Evolutionary conservation across 2,329 filamentous ascomycete genomes (phyloP), one percentile per base, ranked within the genome.

Genomic region (Scedosporium minutisporum): DNA sequence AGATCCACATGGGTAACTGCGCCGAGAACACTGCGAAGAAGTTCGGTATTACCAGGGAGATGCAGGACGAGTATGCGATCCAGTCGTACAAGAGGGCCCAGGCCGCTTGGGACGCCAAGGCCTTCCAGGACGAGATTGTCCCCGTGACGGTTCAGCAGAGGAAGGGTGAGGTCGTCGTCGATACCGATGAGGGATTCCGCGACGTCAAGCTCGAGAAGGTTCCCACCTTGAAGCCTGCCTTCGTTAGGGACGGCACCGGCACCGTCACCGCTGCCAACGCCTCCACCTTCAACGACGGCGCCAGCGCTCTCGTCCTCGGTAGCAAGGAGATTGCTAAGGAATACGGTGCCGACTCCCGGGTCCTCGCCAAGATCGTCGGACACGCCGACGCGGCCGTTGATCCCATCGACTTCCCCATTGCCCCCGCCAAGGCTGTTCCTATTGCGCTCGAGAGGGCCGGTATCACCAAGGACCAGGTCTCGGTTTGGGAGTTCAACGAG

Each of bases 401-500:
- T 67, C 83, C 95, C 0, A 88, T 97, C 42, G 93, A 99, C 76
- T 99, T 99, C 79, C 93, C 95, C 14, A 81, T 97, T 55, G 95
- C 95, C 1, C 95, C 95, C 0, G 84, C 95, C 46, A 93, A 96
- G 75, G 93, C 93, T 4, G 93, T 97, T 0, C 92, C 93, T 3
- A 86, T 97, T 69, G 93, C 93, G 10, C 81, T 99, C 60, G 84
- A 92, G 75, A 84, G 93, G 63, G 95, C 95, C 0, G 93, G 93
- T 10, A 93, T 99, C 67, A 91, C 86, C 66, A 91, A 93, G 76
- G 89, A 96, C 57, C 90, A 97, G 74, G 91, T 99, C 57, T 87
- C 93, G 4, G 79, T 97, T 23, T 97, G 95, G 93, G 95, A 97
- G 74, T 96, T 99, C 76, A 99, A 99, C 75, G 95, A 99, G 78